Percentiles rank a stretch among this genome's conserved stretches.
Evolutionary conservation across 2,329 filamentous ascomycete species (phyloP).

Genomic region (Hypomyces rosellus): DNA sequence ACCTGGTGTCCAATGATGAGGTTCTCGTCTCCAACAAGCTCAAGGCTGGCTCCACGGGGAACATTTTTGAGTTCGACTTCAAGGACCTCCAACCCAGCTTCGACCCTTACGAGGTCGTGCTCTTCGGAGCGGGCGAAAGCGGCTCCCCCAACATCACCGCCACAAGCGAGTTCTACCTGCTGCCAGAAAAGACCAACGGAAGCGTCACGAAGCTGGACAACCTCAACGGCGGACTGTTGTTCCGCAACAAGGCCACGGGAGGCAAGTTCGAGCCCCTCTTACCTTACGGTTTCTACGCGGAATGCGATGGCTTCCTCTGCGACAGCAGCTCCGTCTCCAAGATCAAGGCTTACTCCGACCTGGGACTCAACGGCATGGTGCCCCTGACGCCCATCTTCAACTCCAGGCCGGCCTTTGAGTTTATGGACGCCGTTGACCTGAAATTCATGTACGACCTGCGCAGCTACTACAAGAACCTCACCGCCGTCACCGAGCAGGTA

Average conservation of each 20-base stretch:
- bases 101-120: conserved; percentile 32
- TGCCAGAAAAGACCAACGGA: conserved; percentile 36
- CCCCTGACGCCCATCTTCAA: conserved; percentile 35
- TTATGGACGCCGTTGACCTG: conserved; percentile 34
- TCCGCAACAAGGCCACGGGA: conserved; percentile 29
- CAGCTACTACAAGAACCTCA: conserved; percentile 38
- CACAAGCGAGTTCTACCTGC: conserved; percentile 32
- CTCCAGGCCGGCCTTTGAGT: conserved; percentile 29
- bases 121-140: conserved; percentile 27
- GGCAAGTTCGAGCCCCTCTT: conserved; percentile 34
- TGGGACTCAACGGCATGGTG: conserved; percentile 40
- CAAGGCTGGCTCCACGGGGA: conserved; percentile 28
- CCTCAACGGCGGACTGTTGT: conserved; percentile 36
- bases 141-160: conserved; percentile 30
- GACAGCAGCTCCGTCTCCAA: conserved; percentile 25
- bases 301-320: conserved; percentile 38
- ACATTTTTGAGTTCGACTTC: conserved; percentile 33
- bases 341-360: conserved; percentile 27
- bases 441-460: conserved; percentile 41
- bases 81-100: conserved; percentile 27
- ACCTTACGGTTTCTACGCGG: conserved; percentile 39
- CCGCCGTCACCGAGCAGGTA: conserved; percentile 33
- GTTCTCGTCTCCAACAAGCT: conserved; percentile 30
- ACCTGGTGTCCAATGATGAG: conserved; percentile 22
- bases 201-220: conserved; percentile 42